Conservation (phyloP, 2,329 filamentous ascomycete genomes). For the Endoconidiophora laricicola region DNA sequence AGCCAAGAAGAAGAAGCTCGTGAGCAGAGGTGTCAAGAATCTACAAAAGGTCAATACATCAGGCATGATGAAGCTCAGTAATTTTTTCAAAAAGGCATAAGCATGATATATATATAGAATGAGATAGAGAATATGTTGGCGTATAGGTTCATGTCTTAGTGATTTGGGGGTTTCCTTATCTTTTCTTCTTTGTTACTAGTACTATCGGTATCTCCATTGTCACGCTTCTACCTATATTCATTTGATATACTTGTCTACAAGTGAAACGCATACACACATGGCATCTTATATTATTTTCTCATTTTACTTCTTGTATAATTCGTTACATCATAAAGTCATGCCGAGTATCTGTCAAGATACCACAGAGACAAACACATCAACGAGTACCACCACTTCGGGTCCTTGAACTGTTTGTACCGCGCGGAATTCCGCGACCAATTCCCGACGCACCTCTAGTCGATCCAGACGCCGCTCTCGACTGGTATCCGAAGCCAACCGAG, state of each 20-base stretch:
- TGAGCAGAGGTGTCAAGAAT: slow-evolving; percentile 61
- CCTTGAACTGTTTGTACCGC: slow-evolving; percentile 17
- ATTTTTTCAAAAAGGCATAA: slow-evolving; percentile 68
- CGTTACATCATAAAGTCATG: not conserved
- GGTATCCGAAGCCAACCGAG: slow-evolving; percentile 16
- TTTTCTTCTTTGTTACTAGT: not conserved
- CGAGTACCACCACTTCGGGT: slow-evolving; percentile 3
- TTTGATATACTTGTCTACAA: not conserved
- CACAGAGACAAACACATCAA: not conserved
- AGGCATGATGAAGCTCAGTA: slow-evolving; percentile 95
- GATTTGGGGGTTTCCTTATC: not conserved
- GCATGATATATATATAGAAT: not conserved
- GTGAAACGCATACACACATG: not conserved
- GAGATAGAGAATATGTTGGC: no score
- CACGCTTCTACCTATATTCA: no score
- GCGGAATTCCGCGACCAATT: slow-evolving; percentile 20
- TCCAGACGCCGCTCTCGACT: slow-evolving; percentile 14
- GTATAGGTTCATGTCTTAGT: no score
- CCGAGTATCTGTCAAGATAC: not conserved
- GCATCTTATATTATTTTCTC: not conserved
- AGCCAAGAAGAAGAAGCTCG: slow-evolving; percentile 59
- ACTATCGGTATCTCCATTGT: no score
- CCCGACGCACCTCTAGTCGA: slow-evolving; percentile 18
- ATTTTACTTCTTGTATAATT: not conserved
- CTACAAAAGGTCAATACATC: slow-evolving; percentile 78